Evolutionary conservation across 2,329 filamentous ascomycete genomes (phyloP).

Genomic region (Neonectria neomacrospora): DNA sequence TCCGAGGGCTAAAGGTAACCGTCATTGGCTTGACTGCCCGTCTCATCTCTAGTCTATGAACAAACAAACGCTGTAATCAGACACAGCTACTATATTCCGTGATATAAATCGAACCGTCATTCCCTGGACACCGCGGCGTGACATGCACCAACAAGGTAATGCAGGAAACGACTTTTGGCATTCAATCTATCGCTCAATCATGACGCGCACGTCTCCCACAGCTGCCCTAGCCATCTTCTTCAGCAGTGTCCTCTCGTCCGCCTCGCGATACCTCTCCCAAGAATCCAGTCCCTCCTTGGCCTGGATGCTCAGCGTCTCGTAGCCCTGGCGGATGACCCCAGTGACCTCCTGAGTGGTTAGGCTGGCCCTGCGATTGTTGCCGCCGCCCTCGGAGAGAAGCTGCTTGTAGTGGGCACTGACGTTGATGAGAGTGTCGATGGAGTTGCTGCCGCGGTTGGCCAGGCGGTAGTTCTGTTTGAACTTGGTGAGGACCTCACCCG

Average conservation of each 20-base stretch:
- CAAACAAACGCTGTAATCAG: background rate
- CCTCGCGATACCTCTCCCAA: slow-evolving; percentile 89
- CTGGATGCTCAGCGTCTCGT: slow-evolving; percentile 93
- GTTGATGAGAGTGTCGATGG: slow-evolving; percentile 85
- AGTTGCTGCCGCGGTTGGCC: slow-evolving; percentile 68
- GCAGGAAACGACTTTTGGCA: slow-evolving; percentile 3
- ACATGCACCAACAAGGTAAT: background rate
- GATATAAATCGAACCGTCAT: background rate
- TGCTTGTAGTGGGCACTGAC: slow-evolving; percentile 89
- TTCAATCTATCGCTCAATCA: slow-evolving; percentile 55
- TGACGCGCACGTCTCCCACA: slow-evolving; percentile 69
- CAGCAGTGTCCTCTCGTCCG: slow-evolving; percentile 82
- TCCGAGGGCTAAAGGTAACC: background rate
- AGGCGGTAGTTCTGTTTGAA: slow-evolving; percentile 83
- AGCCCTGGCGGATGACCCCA: slow-evolving; percentile 94
- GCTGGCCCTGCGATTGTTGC: slow-evolving; percentile 61
- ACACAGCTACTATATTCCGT: background rate
- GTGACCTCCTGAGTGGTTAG: slow-evolving; percentile 87
- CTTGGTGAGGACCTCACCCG: slow-evolving; percentile 81
- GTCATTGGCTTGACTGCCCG: background rate
- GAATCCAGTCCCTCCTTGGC: slow-evolving; percentile 86
- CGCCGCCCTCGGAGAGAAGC: slow-evolving; percentile 72
- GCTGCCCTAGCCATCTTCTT: slow-evolving; percentile 88
- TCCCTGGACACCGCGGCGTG: background rate
- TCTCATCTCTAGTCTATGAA: background rate